Evolutionary conservation across 129 eudicot species (phyloP).

Genomic region (Rutidosis leptorrhynchoides): DNA sequence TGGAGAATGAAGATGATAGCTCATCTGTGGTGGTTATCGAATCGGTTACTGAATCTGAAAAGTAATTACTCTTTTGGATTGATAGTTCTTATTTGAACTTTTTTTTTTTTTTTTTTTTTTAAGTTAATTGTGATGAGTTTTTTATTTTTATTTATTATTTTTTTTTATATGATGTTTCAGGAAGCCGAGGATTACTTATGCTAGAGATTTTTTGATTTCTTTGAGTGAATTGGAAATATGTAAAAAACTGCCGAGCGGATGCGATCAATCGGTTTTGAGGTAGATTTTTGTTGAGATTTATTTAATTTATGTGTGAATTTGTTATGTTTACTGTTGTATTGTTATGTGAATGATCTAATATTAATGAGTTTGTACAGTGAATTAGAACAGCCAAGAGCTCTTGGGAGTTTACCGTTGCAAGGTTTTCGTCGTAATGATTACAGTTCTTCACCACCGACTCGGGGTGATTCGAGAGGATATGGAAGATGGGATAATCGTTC

Average conservation of each 20-base stretch:
- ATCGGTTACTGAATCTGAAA: slow-evolving; percentile 29
- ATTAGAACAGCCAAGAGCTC: slow-evolving; percentile 26
- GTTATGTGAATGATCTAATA: background rate
- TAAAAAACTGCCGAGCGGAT: background rate
- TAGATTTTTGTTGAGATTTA: background rate
- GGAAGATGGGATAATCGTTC: slow-evolving; percentile 80
- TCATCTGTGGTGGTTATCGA: slow-evolving; percentile 33
- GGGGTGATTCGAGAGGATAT: slow-evolving; percentile 54
- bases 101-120: background rate
- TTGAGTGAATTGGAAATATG: slow-evolving; percentile 7
- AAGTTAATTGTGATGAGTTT: background rate
- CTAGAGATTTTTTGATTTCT: slow-evolving; percentile 1
- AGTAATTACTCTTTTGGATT: slow-evolving; percentile 36
- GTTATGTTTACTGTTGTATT: background rate
- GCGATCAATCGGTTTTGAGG: slow-evolving; percentile 2
- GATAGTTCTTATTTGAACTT: slow-evolving; percentile 18
- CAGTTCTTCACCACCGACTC: slow-evolving; percentile 77
- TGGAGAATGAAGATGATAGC: slow-evolving; percentile 51
- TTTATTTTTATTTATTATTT: too few relatives aligned
- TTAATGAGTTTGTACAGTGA: background rate
- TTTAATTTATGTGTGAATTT: background rate
- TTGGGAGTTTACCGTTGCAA: slow-evolving; percentile 54
- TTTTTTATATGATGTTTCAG: slow-evolving; percentile 1
- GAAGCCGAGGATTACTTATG: background rate
- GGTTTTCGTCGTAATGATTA: slow-evolving; percentile 68